phyloP scores from a whole-genome alignment of 2,329 filamentous ascomycete species.

The Fusarium vanettenii region DNA sequence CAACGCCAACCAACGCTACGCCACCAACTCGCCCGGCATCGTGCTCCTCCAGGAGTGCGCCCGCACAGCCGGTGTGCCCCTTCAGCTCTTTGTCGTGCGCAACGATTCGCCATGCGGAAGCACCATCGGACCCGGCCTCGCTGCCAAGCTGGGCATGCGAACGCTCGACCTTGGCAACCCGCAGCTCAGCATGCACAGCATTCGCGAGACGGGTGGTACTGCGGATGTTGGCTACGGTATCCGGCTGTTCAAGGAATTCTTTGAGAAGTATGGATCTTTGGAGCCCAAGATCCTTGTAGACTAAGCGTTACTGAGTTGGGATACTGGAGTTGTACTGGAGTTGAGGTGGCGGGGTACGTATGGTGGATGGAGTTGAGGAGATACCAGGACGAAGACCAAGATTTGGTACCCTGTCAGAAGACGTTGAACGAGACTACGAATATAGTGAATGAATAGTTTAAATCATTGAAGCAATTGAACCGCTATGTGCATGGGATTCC shows the following conservation, averaged over 20 bases:
- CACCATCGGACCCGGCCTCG: constrained; percentile 97
- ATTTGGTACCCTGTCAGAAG: not conserved
- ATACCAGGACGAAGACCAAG: not conserved
- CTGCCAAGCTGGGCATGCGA: constrained; percentile 84
- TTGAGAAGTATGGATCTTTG: constrained; percentile 83
- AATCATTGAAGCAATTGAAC: constrained; percentile 5
- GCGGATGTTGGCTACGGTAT: constrained; percentile 90
- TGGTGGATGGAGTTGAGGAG: constrained; percentile 23
- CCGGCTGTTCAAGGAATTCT: constrained; percentile 88
- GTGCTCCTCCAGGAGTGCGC: constrained; percentile 92
- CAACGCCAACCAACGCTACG: constrained; percentile 97
- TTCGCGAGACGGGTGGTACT: constrained; percentile 90
- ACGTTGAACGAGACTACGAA: constrained; percentile 9
- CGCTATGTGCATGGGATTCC: not conserved
- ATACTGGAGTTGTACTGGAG: constrained; percentile 15
- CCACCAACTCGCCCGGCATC: constrained; percentile 95
- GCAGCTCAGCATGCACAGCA: constrained; percentile 96
- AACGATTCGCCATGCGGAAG: constrained; percentile 96
- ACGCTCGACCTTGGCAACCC: constrained; percentile 95
- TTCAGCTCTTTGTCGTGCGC: constrained; percentile 95
- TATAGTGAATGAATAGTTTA: not conserved
- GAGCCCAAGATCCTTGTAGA: constrained; percentile 88
- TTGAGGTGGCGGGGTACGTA: constrained; percentile 1
- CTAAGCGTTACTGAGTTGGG: constrained; percentile 51
- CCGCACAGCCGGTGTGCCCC: constrained; percentile 77